These are phyloP conservation scores for Trichoderma parareesei DNA, from an alignment of 495 filamentous ascomycete genomes.

Conservation along the genomic window DNA sequence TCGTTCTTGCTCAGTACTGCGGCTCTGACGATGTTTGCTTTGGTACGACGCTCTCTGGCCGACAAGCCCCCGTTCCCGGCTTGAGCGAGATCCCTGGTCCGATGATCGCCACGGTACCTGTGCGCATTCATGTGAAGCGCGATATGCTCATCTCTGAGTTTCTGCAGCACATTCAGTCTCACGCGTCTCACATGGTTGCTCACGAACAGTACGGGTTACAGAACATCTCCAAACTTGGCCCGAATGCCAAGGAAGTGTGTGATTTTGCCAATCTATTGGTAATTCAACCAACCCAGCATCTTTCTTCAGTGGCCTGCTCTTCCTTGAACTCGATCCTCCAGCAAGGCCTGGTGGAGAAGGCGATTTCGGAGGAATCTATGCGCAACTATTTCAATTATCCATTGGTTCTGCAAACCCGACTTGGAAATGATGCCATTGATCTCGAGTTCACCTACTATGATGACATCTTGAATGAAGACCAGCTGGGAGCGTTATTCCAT, in stretches of 20 bases:
- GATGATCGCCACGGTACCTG: constrained; percentile 51
- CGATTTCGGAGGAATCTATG: not conserved
- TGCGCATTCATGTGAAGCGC: constrained; percentile 25
- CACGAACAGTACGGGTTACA: constrained; percentile 42
- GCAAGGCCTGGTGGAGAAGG: constrained; percentile 4
- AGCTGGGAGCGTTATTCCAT: constrained; percentile 17
- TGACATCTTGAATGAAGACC: constrained; percentile 12
- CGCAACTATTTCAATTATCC: constrained; percentile 5
- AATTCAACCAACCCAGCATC: constrained; percentile 7
- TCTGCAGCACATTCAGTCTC: constrained; percentile 24
- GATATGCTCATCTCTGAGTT: constrained; percentile 15
- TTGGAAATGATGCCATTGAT: not conserved
- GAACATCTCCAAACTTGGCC: constrained; percentile 20
- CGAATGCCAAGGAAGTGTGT: constrained; percentile 10
- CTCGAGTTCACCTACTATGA: constrained; percentile 14
- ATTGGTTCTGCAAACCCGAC: not conserved
- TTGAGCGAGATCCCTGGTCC: constrained; percentile 44
- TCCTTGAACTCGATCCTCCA: not conserved
- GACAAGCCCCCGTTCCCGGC: constrained; percentile 36
- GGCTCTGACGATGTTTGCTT: constrained; percentile 37
- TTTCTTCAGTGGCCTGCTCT: not conserved
- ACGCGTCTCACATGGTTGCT: constrained; percentile 28
- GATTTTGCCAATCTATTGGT: constrained; percentile 6
- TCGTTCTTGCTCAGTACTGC: constrained; percentile 29
- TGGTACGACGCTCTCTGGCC: constrained; percentile 39